phyloP scores from a whole-genome alignment of 345 rosid genomes.

The Carallia pectinifolia region DNA sequence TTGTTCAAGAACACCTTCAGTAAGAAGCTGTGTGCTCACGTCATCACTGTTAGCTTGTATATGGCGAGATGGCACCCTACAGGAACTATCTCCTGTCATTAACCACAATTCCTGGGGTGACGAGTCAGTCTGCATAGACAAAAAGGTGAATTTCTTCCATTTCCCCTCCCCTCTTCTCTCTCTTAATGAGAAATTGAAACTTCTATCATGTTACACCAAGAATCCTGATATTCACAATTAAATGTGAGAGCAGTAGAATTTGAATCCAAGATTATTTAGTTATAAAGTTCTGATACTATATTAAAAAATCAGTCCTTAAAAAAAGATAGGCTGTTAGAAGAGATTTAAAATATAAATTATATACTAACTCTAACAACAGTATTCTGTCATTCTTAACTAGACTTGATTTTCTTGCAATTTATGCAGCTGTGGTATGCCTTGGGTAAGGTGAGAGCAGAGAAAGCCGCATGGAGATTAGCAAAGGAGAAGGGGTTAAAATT shows the following conservation, averaged over 20 bases:
- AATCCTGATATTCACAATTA: no score
- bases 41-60: constrained; percentile 76
- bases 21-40: constrained; percentile 74
- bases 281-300: no score
- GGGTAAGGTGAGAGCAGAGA: constrained; percentile 92
- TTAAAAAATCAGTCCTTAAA: no score
- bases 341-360: no score
- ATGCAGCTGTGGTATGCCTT: constrained; percentile 79
- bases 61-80: constrained; percentile 46
- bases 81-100: constrained; percentile 40
- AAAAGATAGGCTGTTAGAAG: no score
- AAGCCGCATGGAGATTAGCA: constrained; percentile 58
- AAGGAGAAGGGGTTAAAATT: constrained; percentile 44
- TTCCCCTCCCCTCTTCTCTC: background rate
- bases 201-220: background rate
- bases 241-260: no score
- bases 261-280: no score
- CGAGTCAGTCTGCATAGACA: constrained; percentile 61
- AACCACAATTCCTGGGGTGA: constrained; percentile 79
- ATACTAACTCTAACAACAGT: no score
- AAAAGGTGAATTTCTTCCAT: constrained; percentile 44
- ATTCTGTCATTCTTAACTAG: background rate
- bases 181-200: background rate
- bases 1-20: constrained; percentile 67
- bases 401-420: background rate